phyloP scores from a whole-genome alignment of 169 alveolate species.

The Plasmodium falciparum region DNA sequence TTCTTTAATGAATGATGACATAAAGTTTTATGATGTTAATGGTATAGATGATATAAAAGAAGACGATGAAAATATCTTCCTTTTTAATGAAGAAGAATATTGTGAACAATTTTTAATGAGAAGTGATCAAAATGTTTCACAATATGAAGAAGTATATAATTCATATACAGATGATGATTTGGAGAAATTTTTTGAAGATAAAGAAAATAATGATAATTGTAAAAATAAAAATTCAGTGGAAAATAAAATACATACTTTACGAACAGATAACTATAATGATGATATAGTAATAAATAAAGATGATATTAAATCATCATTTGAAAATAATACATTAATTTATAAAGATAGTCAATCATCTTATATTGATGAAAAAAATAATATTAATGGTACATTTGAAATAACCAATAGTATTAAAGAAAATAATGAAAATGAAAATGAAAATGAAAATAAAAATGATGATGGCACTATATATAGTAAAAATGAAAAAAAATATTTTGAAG shows the following conservation, averaged over 20 bases:
- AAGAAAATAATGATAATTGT: conserved; percentile 25
- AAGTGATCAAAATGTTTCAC: not conserved
- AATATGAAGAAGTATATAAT: conserved; percentile 18
- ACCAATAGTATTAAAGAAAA: too few species aligned
- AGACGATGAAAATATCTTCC: conserved; percentile 6
- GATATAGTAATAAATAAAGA: not conserved
- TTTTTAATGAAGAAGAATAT: conserved; percentile 10
- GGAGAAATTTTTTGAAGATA: conserved; percentile 64
- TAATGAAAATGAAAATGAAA: too few species aligned
- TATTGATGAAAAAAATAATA: too few species aligned
- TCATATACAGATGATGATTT: conserved; percentile 64
- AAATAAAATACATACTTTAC: not conserved
- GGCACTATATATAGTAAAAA: too few species aligned
- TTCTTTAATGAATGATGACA: conserved; percentile 21
- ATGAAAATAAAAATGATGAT: too few species aligned
- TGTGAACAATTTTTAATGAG: conserved; percentile 9
- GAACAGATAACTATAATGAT: not conserved
- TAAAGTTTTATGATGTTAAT: conserved; percentile 47
- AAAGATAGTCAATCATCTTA: too few species aligned
- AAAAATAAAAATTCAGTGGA: not conserved
- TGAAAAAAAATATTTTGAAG: conserved; percentile 9
- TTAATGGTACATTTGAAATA: too few species aligned
- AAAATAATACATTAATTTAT: not conserved
- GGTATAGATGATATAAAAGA: conserved; percentile 29
- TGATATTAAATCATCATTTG: not conserved